phyloP scores from a whole-genome alignment of 805 yeast genomes.

The Brettanomyces sp. region DNA sequence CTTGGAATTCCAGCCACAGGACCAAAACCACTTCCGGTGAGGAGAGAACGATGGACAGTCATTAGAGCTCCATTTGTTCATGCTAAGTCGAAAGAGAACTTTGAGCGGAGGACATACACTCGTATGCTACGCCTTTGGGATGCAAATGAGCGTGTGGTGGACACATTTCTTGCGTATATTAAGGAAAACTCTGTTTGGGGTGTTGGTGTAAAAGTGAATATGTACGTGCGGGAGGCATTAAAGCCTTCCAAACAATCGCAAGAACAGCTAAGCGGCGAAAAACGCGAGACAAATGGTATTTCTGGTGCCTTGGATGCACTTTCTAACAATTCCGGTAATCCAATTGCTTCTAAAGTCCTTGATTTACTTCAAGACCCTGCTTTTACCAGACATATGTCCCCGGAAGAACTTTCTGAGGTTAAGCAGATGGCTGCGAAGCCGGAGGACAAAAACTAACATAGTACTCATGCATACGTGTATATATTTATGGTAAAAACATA shows the following conservation, averaged over 20 bases:
- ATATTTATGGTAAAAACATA: too few species aligned
- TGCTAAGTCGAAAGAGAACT: slow-evolving; percentile 91
- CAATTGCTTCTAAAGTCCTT: slow-evolving; percentile 56
- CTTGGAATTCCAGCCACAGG: slow-evolving; percentile 81
- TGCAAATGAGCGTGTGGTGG: slow-evolving; percentile 75
- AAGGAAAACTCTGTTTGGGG: slow-evolving; percentile 72
- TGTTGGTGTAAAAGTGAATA: slow-evolving; percentile 71
- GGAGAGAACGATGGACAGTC: slow-evolving; percentile 86
- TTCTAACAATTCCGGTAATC: slow-evolving; percentile 19
- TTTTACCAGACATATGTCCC: slow-evolving; percentile 47
- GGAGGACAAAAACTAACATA: background rate
- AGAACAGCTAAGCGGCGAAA: slow-evolving; percentile 27
- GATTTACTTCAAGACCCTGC: slow-evolving; percentile 63
- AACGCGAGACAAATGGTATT: slow-evolving; percentile 13
- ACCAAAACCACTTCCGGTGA: slow-evolving; percentile 57
- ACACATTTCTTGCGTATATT: slow-evolving; percentile 69
- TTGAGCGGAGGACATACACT: slow-evolving; percentile 77
- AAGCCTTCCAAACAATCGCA: slow-evolving; percentile 18
- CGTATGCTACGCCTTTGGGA: slow-evolving; percentile 72
- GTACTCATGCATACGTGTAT: background rate
- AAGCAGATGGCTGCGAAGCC: background rate
- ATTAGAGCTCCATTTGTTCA: slow-evolving; percentile 89
- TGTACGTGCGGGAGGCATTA: slow-evolving; percentile 39
- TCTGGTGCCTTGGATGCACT: slow-evolving; percentile 16
- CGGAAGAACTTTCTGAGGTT: slow-evolving; percentile 14